phyloP scores from a whole-genome alignment of 2,329 filamentous ascomycete species.

The Ophiostoma triangulosporum region DNA sequence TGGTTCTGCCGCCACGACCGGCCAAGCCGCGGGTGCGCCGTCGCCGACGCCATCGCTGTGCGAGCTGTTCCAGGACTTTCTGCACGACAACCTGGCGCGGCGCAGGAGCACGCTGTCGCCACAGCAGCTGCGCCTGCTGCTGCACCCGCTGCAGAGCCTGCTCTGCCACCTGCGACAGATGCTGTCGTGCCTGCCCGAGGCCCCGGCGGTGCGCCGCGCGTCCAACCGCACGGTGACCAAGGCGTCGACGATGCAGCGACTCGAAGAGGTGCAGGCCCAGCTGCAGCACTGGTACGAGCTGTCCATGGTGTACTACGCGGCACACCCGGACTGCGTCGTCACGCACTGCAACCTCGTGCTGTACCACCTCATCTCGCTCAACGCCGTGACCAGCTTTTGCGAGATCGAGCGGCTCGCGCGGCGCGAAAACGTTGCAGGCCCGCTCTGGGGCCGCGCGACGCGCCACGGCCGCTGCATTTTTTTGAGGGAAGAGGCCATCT shows the following conservation, averaged over 20 bases:
- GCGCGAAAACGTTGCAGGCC: conserved; percentile 35
- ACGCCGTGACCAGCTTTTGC: conserved; percentile 52
- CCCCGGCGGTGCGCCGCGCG: conserved; percentile 25
- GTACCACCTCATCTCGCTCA: conserved; percentile 58
- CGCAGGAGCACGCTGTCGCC: conserved; percentile 32
- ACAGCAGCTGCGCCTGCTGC: conserved; percentile 49
- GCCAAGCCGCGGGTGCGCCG: conserved; percentile 21
- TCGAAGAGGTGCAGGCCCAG: conserved; percentile 51
- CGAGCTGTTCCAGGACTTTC: conserved; percentile 54
- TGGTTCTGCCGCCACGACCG: conserved; percentile 16
- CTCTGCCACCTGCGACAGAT: conserved; percentile 53
- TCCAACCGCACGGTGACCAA: conserved; percentile 38
- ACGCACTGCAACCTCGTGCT: conserved; percentile 54
- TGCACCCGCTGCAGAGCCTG: conserved; percentile 54
- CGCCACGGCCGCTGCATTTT: conserved; percentile 50
- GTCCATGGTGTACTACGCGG: conserved; percentile 40
- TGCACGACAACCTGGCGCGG: conserved; percentile 46
- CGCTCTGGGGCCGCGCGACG: background rate
- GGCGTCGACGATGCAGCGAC: conserved; percentile 42
- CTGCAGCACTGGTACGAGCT: conserved; percentile 55
- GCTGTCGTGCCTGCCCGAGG: conserved; percentile 50
- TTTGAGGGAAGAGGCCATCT: conserved; percentile 48
- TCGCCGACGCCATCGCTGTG: conserved; percentile 44
- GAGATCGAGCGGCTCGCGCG: conserved; percentile 55
- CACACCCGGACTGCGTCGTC: conserved; percentile 42